Conservation (phyloP, 2,329 filamentous ascomycete species). For the Pseudogymnoascus sp. region DNA sequence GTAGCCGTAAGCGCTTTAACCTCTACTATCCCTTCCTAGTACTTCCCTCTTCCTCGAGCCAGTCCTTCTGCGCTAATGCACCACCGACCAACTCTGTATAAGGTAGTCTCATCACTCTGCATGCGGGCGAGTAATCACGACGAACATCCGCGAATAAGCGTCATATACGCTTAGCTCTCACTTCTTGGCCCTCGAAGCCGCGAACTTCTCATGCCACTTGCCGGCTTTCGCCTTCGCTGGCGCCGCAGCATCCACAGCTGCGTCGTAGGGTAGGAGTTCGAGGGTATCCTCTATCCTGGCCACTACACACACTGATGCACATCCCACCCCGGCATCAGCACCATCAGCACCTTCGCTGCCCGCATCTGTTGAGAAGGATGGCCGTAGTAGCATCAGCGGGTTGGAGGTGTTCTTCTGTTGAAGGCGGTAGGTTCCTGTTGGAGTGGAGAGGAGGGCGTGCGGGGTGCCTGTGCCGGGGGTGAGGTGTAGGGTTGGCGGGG, state of each 20-base stretch:
- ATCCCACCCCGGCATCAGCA: slow-evolving; percentile 20
- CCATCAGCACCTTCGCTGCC: slow-evolving; percentile 19
- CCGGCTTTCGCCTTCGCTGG: slow-evolving; percentile 29
- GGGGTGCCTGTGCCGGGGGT: slow-evolving; percentile 36
- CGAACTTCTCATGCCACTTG: slow-evolving; percentile 56
- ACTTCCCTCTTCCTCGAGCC: too few relatives aligned
- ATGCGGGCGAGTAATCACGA: too few relatives aligned
- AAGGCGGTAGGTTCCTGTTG: slow-evolving; percentile 46
- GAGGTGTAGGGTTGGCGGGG: slow-evolving; percentile 42
- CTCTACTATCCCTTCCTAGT: too few relatives aligned
- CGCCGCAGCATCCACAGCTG: slow-evolving; percentile 18
- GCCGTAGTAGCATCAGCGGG: slow-evolving; percentile 48
- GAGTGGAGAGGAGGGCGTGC: slow-evolving; percentile 46
- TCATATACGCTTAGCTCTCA: not conserved
- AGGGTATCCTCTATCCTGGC: slow-evolving; percentile 54
- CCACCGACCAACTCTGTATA: too few relatives aligned
- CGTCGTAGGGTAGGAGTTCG: slow-evolving; percentile 43
- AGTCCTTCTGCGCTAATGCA: too few relatives aligned
- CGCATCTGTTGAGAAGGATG: slow-evolving; percentile 22
- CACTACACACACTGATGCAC: slow-evolving; percentile 39
- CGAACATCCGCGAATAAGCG: not conserved
- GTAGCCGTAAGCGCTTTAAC: too few relatives aligned
- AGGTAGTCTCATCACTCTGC: too few relatives aligned
- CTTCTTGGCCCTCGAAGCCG: slow-evolving; percentile 22
- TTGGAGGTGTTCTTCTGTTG: slow-evolving; percentile 63